Conservation (phyloP, 2,329 filamentous ascomycete genomes). For the Lasiodiplodia theobromae region DNA sequence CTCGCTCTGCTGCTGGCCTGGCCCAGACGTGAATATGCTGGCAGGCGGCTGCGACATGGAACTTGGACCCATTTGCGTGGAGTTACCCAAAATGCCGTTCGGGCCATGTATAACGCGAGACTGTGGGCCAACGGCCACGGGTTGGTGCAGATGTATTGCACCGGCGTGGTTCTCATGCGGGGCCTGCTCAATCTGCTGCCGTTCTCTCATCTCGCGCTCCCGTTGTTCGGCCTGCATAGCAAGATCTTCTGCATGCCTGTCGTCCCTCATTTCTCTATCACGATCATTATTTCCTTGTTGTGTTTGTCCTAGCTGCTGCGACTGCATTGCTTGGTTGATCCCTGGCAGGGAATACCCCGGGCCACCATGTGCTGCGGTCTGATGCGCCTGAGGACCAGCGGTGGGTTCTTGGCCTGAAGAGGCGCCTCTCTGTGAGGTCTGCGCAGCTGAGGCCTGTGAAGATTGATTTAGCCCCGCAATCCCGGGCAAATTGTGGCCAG, state of each 20-base stretch:
- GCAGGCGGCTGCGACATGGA: slow-evolving; percentile 62
- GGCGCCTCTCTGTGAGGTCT: slow-evolving; percentile 44
- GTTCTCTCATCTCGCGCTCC: slow-evolving; percentile 68
- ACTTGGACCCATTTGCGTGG: slow-evolving; percentile 59
- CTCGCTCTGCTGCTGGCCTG: slow-evolving; percentile 66
- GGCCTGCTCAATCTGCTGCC: slow-evolving; percentile 72
- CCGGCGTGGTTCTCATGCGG: slow-evolving; percentile 87
- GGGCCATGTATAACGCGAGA: slow-evolving; percentile 86
- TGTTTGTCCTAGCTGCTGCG: slow-evolving; percentile 45
- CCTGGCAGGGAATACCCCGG: slow-evolving; percentile 53
- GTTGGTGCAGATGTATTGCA: slow-evolving; percentile 91
- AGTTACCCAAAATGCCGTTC: slow-evolving; percentile 77
- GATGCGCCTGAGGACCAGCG: slow-evolving; percentile 41
- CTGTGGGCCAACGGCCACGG: slow-evolving; percentile 78
- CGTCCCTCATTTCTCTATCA: slow-evolving; percentile 58
- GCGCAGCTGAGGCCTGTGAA: slow-evolving; percentile 51
- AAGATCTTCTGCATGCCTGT: slow-evolving; percentile 51
- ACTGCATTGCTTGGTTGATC: slow-evolving; percentile 53
- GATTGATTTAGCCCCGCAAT: slow-evolving; percentile 54
- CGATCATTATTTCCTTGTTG: slow-evolving; percentile 49
- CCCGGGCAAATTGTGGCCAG: slow-evolving; percentile 53
- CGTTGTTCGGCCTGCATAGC: slow-evolving; percentile 54
- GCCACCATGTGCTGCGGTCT: slow-evolving; percentile 45
- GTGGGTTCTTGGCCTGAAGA: slow-evolving; percentile 44
- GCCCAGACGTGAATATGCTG: slow-evolving; percentile 74